These are phyloP conservation scores for Lactarius sanguifluus DNA, from an alignment of 768 basidiomycete species.

Conservation along the genomic window DNA sequence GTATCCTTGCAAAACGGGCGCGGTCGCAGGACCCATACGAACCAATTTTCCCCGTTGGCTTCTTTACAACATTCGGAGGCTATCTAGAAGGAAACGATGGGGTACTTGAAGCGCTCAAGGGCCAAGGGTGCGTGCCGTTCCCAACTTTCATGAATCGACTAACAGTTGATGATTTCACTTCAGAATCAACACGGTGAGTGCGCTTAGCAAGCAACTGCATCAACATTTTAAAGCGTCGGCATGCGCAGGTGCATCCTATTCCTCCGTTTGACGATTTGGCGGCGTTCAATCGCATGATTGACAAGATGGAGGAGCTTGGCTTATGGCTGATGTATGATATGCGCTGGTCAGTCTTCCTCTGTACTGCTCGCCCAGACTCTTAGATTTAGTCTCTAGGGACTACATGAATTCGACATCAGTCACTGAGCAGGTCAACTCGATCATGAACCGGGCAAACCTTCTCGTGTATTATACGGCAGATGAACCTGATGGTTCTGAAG, in stretches of 20 bases:
- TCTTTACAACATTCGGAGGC: constrained; percentile 61
- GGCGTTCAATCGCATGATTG: constrained; percentile 54
- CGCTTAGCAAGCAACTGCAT: not conserved
- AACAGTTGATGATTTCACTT: constrained; percentile 24
- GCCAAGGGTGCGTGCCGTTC: constrained; percentile 48
- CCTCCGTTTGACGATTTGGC: constrained; percentile 65
- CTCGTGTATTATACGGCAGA: constrained; percentile 74
- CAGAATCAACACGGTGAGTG: constrained; percentile 43
- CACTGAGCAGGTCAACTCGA: constrained; percentile 62
- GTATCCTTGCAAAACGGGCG: constrained; percentile 42
- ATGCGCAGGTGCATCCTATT: constrained; percentile 60
- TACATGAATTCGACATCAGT: constrained; percentile 67
- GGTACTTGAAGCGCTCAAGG: constrained; percentile 54
- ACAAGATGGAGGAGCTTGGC: constrained; percentile 68
- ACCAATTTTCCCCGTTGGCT: constrained; percentile 66
- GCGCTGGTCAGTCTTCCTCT: constrained; percentile 45
- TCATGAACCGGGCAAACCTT: constrained; percentile 68
- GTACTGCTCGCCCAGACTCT: not conserved
- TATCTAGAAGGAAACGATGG: constrained; percentile 56
- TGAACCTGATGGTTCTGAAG: constrained; percentile 66
- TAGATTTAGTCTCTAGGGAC: constrained; percentile 38
- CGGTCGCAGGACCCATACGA: constrained; percentile 33
- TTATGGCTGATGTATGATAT: constrained; percentile 84
- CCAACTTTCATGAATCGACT: constrained; percentile 7
- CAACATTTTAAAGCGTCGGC: not conserved